Evolutionary conservation across 176 grass and related monocot genomes (phyloP).

Genomic region (Triticum monococcum): DNA sequence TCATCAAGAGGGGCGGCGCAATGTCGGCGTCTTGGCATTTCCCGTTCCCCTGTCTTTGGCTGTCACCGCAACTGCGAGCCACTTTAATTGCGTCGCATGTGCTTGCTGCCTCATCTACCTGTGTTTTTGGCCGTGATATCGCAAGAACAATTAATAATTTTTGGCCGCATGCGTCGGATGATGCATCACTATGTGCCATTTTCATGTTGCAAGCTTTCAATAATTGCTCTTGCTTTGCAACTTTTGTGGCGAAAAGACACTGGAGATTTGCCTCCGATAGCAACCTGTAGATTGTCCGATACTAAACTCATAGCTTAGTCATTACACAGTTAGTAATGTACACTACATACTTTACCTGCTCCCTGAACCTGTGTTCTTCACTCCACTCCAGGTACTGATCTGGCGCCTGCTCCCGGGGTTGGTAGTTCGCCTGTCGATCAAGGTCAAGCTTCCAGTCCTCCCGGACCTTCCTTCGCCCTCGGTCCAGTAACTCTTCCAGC

Average conservation of each 20-base stretch:
- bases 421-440: constrained; percentile 35
- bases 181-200: not conserved
- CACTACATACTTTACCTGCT: not conserved
- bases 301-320: not conserved
- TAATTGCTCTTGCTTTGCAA: not conserved
- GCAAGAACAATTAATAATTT: not conserved
- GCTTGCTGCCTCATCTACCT: not conserved
- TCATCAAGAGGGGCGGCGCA: not conserved
- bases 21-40: constrained; percentile 32
- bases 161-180: not conserved
- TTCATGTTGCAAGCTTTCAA: not conserved
- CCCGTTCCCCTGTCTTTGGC: not conserved
- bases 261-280: not conserved
- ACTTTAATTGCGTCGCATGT: constrained; percentile 18
- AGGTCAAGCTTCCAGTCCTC: constrained; percentile 54
- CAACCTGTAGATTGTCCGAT: not conserved
- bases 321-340: not conserved
- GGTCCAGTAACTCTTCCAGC: constrained; percentile 43
- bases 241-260: not conserved
- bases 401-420: constrained; percentile 35
- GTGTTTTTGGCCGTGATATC: not conserved
- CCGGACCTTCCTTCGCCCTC: constrained; percentile 31
- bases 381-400: constrained; percentile 46
- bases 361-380: constrained; percentile 19
- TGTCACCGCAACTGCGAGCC: not conserved